Base-by-base conservation (phyloP, 768 basidiomycete genomes). In the Rhodotorula taiwanensis region DNA sequence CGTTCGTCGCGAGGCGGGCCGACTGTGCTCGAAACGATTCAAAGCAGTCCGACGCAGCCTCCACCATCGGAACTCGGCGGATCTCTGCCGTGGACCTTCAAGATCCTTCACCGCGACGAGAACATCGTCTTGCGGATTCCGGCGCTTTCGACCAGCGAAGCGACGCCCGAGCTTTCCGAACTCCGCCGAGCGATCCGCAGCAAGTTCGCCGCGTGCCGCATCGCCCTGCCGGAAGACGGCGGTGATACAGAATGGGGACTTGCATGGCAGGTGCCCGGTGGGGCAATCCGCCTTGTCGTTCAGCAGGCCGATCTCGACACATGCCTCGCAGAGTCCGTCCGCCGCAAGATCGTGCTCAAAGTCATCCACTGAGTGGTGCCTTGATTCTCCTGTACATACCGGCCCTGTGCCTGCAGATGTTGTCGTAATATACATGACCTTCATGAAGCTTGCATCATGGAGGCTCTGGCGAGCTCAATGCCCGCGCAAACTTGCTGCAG, bases 121-220 rank as follows among this genome's bases (percentile, higher is more conserved):
- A 66, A 66, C 56, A 45, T 66, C 52, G 42, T 66, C 52, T 48
- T 66, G 11, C 55, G 65, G 39, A 43, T 66, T 27, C 21, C 54
- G 18, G 30, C 30, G 20, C 25, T 30, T 43, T 9, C 7, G 30
- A 23, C 23, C 10, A 11, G 10, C 7, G 30, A 31, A 28, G 54
- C 39, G 18, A 42, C 55, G 11, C 53, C 57, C 44, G 27, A 30
- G 42, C 60, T 66, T 48, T 55, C 16, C 2, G 36, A 33, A 2
- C 42, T 66, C 5, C 44, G 65, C 31, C 9, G 14, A 10, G 53
- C 54, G 14, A 42, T 61, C 48, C 43, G n/a, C 1, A 34, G 25
- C 34, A 66, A 66, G 60, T 66, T 66, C 54, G 47, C 27, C 16
- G 39, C 53, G n/a, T 43, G 47, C n/a, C 55, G 56, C 25, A 56